Evolutionary conservation across 2,329 filamentous ascomycete genomes (phyloP).

Genomic region (Calonectria henricotiae): DNA sequence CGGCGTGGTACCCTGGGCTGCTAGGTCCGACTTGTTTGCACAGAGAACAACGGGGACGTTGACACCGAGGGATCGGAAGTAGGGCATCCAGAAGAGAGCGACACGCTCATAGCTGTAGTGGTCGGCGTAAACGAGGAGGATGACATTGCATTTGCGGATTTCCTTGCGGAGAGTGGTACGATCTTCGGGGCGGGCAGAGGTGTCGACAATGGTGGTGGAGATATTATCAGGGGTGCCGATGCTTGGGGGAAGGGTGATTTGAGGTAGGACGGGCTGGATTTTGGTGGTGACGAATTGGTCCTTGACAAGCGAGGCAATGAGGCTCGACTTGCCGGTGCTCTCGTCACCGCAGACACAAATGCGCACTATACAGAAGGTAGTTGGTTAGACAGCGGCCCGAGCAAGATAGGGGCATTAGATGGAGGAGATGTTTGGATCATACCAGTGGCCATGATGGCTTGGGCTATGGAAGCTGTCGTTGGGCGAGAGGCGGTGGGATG

Average conservation of each 20-base stretch:
- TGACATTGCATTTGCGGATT: constrained; percentile 97
- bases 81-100: constrained; percentile 98
- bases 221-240: constrained; percentile 97
- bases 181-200: constrained; percentile 94
- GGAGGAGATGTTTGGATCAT: constrained; percentile 32
- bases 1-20: constrained; percentile 80
- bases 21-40: constrained; percentile 96
- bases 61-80: constrained; percentile 97
- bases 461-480: constrained; percentile 20
- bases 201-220: constrained; percentile 97
- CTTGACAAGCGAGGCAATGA: constrained; percentile 96
- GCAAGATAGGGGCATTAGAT: background rate
- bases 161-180: constrained; percentile 92
- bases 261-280: constrained; percentile 94
- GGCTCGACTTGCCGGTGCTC: constrained; percentile 92
- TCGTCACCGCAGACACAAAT: constrained; percentile 98
- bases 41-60: constrained; percentile 98
- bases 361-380: constrained; percentile 71
- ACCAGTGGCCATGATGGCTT: constrained; percentile 51
- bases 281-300: constrained; percentile 96
- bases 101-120: constrained; percentile 99
- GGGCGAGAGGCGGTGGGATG: constrained; percentile 34
- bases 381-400: constrained; percentile 42
- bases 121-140: constrained; percentile 96
- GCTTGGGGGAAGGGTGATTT: constrained; percentile 94